Evolutionary conservation across 1,139 yeast genomes (phyloP).

Genomic region (Candida smagusa): DNA sequence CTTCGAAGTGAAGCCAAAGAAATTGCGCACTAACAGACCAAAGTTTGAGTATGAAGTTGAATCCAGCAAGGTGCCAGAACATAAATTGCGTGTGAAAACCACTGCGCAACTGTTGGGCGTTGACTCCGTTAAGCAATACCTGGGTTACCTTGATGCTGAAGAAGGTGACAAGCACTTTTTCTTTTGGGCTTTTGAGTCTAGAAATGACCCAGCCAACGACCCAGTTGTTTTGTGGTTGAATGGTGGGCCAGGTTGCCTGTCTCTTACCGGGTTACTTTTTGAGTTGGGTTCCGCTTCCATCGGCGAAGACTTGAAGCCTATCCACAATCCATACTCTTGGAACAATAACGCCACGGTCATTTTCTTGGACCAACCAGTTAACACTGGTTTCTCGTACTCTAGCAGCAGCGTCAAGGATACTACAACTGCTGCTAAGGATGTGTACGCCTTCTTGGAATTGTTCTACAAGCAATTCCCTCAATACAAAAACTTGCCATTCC

Average conservation of each 20-base stretch:
- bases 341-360: constrained; percentile 86
- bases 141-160: constrained; percentile 84
- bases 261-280: constrained; percentile 85
- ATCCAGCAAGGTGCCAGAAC: constrained; percentile 46
- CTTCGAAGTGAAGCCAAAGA: constrained; percentile 48
- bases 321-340: constrained; percentile 80
- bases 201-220: constrained; percentile 83
- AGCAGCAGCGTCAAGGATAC: constrained; percentile 61
- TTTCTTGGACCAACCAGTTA: constrained; percentile 93
- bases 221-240: constrained; percentile 87
- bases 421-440: constrained; percentile 89
- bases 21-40: constrained; percentile 31
- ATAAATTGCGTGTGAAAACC: constrained; percentile 59
- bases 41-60: constrained; percentile 55
- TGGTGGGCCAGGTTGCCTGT: constrained; percentile 92
- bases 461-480: constrained; percentile 92
- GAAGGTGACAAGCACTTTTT: constrained; percentile 76
- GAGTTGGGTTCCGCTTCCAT: constrained; percentile 87
- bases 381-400: constrained; percentile 89
- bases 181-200: constrained; percentile 82
- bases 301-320: constrained; percentile 62
- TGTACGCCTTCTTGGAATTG: constrained; percentile 83
- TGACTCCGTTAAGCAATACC: constrained; percentile 76
- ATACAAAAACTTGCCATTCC: constrained; percentile 70
- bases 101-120: constrained; percentile 56